Evolutionary conservation across 129 eudicot genomes (phyloP).

Genomic region (Tagetes erecta): DNA sequence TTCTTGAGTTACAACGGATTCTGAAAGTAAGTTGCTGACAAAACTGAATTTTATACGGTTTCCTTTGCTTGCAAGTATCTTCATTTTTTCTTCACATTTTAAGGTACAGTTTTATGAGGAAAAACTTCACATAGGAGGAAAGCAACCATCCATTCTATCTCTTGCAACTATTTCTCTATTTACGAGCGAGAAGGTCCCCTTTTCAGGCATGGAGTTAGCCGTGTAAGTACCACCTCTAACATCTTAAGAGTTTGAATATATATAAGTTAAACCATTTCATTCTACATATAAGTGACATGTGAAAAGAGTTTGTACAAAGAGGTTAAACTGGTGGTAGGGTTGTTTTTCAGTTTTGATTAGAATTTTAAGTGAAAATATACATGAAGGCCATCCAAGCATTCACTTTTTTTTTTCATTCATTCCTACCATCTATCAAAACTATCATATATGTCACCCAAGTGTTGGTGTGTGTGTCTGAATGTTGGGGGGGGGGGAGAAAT

Average conservation of each 20-base stretch:
- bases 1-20: too few species aligned
- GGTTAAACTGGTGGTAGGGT: slow-evolving; percentile 17
- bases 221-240: slow-evolving; percentile 51
- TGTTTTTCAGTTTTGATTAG: background rate
- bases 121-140: slow-evolving; percentile 80
- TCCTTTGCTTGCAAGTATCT: slow-evolving; percentile 75
- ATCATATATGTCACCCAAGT: background rate
- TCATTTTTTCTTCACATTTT: slow-evolving; percentile 71
- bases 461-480: too few species aligned
- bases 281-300: slow-evolving; percentile 6
- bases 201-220: slow-evolving; percentile 52
- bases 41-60: slow-evolving; percentile 25
- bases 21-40: too few species aligned
- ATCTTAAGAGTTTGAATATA: slow-evolving; percentile 7
- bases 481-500: too few species aligned
- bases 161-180: slow-evolving; percentile 68
- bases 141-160: slow-evolving; percentile 78
- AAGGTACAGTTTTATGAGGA: slow-evolving; percentile 80
- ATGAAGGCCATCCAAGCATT: background rate
- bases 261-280: too few species aligned
- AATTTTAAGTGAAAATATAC: background rate
- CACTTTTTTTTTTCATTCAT: background rate
- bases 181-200: slow-evolving; percentile 82
- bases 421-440: background rate
- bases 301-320: slow-evolving; percentile 3